Evolutionary conservation across 805 yeast species (phyloP).

Genomic region (Starmerella bacillaris): DNA sequence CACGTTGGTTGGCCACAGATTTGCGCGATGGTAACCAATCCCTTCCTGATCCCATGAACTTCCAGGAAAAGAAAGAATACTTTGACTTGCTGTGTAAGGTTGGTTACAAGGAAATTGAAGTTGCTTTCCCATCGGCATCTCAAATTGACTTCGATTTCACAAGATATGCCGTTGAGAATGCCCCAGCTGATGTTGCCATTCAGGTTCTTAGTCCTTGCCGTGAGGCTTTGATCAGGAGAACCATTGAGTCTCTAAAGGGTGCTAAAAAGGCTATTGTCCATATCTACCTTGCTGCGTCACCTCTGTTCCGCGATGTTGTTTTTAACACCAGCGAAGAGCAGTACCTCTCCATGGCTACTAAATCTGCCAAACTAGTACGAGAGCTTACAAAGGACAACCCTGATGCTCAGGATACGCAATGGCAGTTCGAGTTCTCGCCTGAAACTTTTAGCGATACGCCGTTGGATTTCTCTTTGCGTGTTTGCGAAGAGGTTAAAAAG

Average conservation of each 20-base stretch:
- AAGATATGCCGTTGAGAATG: slow-evolving; percentile 49
- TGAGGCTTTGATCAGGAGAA: slow-evolving; percentile 50
- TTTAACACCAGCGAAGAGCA: slow-evolving; percentile 43
- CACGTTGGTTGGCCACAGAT: slow-evolving; percentile 72
- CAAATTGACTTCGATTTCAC: slow-evolving; percentile 71
- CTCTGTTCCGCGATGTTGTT: slow-evolving; percentile 53
- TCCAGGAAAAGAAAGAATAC: slow-evolving; percentile 55
- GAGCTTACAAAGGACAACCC: slow-evolving; percentile 44
- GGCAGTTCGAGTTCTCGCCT: slow-evolving; percentile 68
- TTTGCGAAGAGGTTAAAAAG: slow-evolving; percentile 56
- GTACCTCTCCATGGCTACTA: slow-evolving; percentile 42
- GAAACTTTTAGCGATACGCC: slow-evolving; percentile 62
- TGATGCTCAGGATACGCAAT: slow-evolving; percentile 31
- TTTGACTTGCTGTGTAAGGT: slow-evolving; percentile 49
- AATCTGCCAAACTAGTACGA: slow-evolving; percentile 44
- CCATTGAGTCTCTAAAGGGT: slow-evolving; percentile 54
- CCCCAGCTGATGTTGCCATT: slow-evolving; percentile 59
- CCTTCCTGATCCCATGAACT: slow-evolving; percentile 72
- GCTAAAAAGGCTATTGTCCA: slow-evolving; percentile 64
- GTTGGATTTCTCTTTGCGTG: slow-evolving; percentile 40
- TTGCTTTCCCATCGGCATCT: slow-evolving; percentile 65
- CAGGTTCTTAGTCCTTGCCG: slow-evolving; percentile 66
- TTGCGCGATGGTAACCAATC: slow-evolving; percentile 74
- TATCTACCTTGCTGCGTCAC: slow-evolving; percentile 59
- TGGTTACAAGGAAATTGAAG: slow-evolving; percentile 73